Evolutionary conservation across 1,284 basidiomycete genomes (phyloP).

Genomic region (Austroboletus sp.): DNA sequence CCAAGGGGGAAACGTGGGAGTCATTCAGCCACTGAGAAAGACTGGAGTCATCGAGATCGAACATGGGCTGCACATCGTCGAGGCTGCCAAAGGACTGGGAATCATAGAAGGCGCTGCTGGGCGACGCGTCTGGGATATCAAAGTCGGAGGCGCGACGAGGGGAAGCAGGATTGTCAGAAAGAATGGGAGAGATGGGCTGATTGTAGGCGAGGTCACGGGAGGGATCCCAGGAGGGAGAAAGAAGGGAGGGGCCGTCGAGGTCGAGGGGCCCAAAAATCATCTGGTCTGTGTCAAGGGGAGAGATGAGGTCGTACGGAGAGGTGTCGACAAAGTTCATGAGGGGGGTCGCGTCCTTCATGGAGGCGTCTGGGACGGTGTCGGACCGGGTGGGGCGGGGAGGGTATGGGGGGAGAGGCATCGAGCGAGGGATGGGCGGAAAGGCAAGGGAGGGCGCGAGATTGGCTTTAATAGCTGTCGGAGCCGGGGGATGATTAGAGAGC

Average conservation of each 20-base stretch:
- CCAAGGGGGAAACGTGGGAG: slow-evolving; percentile 37
- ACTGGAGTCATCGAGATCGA: slow-evolving; percentile 42
- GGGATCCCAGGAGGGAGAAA: slow-evolving; percentile 43
- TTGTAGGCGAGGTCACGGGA: slow-evolving; percentile 35
- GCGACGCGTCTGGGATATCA: slow-evolving; percentile 33
- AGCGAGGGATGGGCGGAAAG: slow-evolving; percentile 27
- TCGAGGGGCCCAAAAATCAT: slow-evolving; percentile 61
- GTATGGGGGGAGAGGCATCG: slow-evolving; percentile 39
- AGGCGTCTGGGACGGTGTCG: slow-evolving; percentile 30
- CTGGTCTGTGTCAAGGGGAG: slow-evolving; percentile 41
- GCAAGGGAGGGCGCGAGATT: slow-evolving; percentile 17
- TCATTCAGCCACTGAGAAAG: slow-evolving; percentile 57
- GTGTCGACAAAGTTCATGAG: slow-evolving; percentile 42
- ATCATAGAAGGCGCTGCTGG: slow-evolving; percentile 29
- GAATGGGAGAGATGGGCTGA: slow-evolving; percentile 31
- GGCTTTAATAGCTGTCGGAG: slow-evolving; percentile 31
- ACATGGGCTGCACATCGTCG: slow-evolving; percentile 28
- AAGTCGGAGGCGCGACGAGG: slow-evolving; percentile 31
- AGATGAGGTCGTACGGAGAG: slow-evolving; percentile 31
- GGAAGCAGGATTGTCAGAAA: slow-evolving; percentile 29
- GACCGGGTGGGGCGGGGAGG: slow-evolving; percentile 28
- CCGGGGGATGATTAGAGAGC: slow-evolving; percentile 23
- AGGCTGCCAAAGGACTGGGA: slow-evolving; percentile 24
- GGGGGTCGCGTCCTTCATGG: slow-evolving; percentile 39
- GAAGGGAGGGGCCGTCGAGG: slow-evolving; percentile 47